phyloP scores from a whole-genome alignment of 2,329 filamentous ascomycete genomes.

The Chrysosphaeria jannelii region DNA sequence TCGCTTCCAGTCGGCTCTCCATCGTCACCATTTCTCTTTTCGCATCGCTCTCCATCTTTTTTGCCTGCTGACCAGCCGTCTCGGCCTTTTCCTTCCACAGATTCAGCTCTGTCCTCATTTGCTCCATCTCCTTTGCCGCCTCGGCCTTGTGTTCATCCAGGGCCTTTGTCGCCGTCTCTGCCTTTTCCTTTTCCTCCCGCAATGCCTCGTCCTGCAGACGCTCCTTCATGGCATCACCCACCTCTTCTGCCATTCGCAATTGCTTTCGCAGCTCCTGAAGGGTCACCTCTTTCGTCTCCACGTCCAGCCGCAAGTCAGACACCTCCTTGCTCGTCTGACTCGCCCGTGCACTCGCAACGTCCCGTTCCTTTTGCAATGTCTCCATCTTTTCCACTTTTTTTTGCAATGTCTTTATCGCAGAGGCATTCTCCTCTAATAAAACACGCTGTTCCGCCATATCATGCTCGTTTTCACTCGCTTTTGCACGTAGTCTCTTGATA shows the following conservation, averaged over 20 bases:
- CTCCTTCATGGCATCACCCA: slow-evolving; percentile 33
- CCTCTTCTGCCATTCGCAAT: slow-evolving; percentile 32
- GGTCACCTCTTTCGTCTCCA: slow-evolving; percentile 28
- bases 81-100: slow-evolving; percentile 46
- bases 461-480: slow-evolving; percentile 34
- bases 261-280: slow-evolving; percentile 41
- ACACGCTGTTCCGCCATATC: slow-evolving; percentile 26
- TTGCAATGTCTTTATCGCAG: slow-evolving; percentile 24
- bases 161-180: slow-evolving; percentile 20
- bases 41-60: slow-evolving; percentile 42
- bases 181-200: no score
- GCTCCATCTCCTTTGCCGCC: slow-evolving; percentile 30
- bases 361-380: slow-evolving; percentile 21
- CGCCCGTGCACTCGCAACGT: slow-evolving; percentile 21
- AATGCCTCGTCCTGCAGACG: slow-evolving; percentile 37
- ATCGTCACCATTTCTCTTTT: slow-evolving; percentile 47
- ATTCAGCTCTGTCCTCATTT: slow-evolving; percentile 32
- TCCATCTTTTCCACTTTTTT: slow-evolving; percentile 20
- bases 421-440: no score
- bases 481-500: slow-evolving; percentile 51
- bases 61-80: slow-evolving; percentile 38
- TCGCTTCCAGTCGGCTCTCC: slow-evolving; percentile 70
- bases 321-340: slow-evolving; percentile 25
- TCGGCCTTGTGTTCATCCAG: slow-evolving; percentile 37
- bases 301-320: slow-evolving; percentile 23